Percentiles rank a stretch among this genome's conserved stretches.
Evolutionary conservation across 331 rosid genomes (phyloP).

Genomic region (Arachis monticola): DNA sequence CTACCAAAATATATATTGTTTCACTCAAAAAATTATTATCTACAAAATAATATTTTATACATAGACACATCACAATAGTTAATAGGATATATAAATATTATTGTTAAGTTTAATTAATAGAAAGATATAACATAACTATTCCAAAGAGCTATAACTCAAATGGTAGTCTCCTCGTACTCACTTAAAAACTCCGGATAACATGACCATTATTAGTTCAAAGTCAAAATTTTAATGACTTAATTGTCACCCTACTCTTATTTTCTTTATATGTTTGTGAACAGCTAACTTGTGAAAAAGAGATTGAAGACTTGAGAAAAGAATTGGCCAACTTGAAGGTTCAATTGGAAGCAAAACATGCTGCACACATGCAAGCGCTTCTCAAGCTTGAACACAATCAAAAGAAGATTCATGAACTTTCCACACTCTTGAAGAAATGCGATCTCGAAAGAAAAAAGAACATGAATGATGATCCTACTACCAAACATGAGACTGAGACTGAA

Average conservation of each 20-base stretch:
- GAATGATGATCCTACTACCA: conserved; percentile 40
- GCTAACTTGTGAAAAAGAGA: conserved; percentile 56
- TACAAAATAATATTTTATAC: no score
- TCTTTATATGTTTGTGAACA: conserved; percentile 12
- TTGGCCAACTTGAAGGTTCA: conserved; percentile 67
- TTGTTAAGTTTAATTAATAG: no score
- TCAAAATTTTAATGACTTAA: no score
- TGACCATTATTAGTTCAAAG: no score
- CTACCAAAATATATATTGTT: no score
- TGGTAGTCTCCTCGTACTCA: no score
- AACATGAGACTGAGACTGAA: conserved; percentile 42
- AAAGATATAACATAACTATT: no score
- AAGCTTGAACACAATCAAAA: conserved; percentile 62
- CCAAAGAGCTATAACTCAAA: no score
- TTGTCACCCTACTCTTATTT: not conserved
- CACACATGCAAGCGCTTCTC: conserved; percentile 66
- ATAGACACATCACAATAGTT: no score
- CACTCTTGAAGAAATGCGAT: conserved; percentile 56
- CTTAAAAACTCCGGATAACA: no score
- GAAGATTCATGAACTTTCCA: conserved; percentile 57
- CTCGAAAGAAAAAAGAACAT: conserved; percentile 54
- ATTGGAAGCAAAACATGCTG: conserved; percentile 74
- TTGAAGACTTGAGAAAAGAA: conserved; percentile 61
- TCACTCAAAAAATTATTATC: no score
- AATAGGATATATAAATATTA: no score